A percentile compares a stretch with the other conserved stretches of the same genome.
These are phyloP conservation scores for Boletellus dicymbophilus DNA, from an alignment of 1,284 basidiomycete genomes.

Conservation along the genomic window DNA sequence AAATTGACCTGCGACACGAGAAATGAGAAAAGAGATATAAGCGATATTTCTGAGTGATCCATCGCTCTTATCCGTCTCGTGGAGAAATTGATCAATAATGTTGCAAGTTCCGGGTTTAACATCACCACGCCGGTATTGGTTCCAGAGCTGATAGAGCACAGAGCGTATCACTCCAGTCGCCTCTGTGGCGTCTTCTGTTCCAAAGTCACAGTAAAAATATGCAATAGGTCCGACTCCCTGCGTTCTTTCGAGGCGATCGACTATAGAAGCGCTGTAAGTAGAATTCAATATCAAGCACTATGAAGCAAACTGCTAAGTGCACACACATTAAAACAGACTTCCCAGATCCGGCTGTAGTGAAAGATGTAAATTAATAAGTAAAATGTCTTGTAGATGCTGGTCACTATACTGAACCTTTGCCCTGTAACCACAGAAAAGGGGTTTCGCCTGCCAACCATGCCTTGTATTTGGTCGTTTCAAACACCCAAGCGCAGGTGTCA, in stretches of 20 bases:
- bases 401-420: constrained; percentile 6
- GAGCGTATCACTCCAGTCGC: constrained; percentile 8
- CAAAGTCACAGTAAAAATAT: constrained; percentile 10
- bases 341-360: not conserved
- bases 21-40: not conserved
- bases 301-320: not conserved
- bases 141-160: constrained; percentile 5
- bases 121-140: not conserved
- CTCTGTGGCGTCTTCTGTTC: not conserved
- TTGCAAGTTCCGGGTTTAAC: not conserved
- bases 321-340: constrained; percentile 1
- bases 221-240: not conserved
- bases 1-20: not conserved
- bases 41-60: not conserved
- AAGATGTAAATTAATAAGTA: not conserved
- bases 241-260: not conserved
- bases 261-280: not conserved
- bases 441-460: not conserved
- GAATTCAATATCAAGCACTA: not conserved
- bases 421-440: constrained; percentile 9
- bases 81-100: not conserved
- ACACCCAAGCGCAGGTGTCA: constrained; percentile 10
- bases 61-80: not conserved
- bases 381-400: too few species aligned
- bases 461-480: not conserved